These are phyloP conservation scores for Phragmites australis DNA, from an alignment of 176 grass and related monocot genomes.

Conservation along the genomic window DNA sequence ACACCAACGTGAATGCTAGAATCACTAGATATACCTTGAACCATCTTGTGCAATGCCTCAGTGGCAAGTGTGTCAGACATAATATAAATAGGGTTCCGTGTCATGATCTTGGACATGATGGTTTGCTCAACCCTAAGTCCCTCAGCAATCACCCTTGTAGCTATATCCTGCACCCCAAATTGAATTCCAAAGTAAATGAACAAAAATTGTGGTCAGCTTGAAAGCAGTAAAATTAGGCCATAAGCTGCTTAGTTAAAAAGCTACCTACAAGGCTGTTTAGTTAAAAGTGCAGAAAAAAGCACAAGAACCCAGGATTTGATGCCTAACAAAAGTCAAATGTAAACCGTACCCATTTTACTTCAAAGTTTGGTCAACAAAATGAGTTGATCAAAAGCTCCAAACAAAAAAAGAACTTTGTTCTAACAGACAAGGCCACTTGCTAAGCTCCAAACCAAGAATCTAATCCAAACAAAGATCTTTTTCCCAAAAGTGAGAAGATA, in stretches of 20 bases:
- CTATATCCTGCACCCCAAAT: constrained; percentile 70
- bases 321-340: neutral
- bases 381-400: neutral
- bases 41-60: constrained; percentile 98
- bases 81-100: constrained; percentile 74
- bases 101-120: constrained; percentile 90
- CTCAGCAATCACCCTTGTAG: constrained; percentile 86
- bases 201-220: neutral
- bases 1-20: neutral
- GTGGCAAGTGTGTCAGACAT: constrained; percentile 78
- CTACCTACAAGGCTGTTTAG: neutral
- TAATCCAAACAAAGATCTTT: constrained; percentile 6
- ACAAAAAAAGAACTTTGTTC: constrained; percentile 1
- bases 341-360: constrained; percentile 6
- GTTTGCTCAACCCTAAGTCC: constrained; percentile 90
- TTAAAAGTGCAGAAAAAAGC: neutral
- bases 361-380: constrained; percentile 7
- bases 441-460: constrained; percentile 43
- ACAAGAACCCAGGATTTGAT: neutral
- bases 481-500: constrained; percentile 7
- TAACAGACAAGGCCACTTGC: constrained; percentile 35
- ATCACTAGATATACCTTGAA: constrained; percentile 66
- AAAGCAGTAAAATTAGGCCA: constrained; percentile 25
- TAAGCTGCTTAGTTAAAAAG: neutral
- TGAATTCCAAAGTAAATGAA: neutral